Conservation (phyloP, 208 protist species). For the Leishmania tarentolae region DNA sequence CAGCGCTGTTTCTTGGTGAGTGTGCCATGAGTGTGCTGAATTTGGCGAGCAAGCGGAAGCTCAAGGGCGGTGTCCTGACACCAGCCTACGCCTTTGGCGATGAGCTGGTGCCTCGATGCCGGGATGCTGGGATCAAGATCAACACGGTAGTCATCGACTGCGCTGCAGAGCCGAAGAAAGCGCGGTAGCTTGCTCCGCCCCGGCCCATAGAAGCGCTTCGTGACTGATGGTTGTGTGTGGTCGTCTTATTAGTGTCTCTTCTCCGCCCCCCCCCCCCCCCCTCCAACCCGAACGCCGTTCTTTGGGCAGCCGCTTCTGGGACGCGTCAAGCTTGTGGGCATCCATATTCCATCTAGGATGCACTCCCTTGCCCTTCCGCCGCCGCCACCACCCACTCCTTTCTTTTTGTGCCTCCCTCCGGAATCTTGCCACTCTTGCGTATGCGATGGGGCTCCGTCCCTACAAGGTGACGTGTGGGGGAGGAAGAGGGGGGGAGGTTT, state of each 20-base stretch:
- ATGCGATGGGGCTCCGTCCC: not conserved
- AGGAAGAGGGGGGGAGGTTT: not conserved
- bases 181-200: not conserved
- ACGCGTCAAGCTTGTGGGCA: not conserved
- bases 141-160: constrained; percentile 16
- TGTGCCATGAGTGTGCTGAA: constrained; percentile 51
- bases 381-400: not conserved
- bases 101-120: constrained; percentile 43
- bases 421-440: not conserved
- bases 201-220: not conserved
- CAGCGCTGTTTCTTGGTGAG: constrained; percentile 64
- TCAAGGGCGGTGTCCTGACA: constrained; percentile 71
- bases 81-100: constrained; percentile 69
- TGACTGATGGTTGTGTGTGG: not conserved
- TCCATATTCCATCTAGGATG: not conserved
- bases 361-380: not conserved
- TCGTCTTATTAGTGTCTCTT: not conserved
- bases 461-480: no score
- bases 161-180: constrained; percentile 9
- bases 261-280: no score
- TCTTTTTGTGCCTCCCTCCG: not conserved
- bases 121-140: constrained; percentile 43
- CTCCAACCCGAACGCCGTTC: not conserved
- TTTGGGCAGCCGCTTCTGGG: not conserved
- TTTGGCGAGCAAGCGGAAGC: constrained; percentile 37